Evolutionary conservation across 441 rosid genomes (phyloP).

Genomic region (Jatropha multifida): DNA sequence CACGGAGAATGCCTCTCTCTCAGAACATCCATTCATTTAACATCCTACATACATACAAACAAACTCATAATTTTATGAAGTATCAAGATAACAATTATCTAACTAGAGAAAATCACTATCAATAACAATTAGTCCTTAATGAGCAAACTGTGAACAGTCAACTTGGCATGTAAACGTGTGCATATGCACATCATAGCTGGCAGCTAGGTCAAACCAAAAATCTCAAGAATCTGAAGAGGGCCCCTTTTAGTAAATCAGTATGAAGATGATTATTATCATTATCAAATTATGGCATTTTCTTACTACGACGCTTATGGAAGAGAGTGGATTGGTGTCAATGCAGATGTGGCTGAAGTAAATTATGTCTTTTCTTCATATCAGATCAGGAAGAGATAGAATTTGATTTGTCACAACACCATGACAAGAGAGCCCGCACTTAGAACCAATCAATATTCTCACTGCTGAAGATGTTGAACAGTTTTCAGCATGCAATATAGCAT

Average conservation of each 20-base stretch:
- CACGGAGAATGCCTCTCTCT: not conserved
- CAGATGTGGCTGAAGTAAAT: conserved; percentile 7
- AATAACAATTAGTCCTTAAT: not conserved
- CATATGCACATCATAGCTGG: not conserved
- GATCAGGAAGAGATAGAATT: not conserved
- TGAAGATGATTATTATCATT: not conserved
- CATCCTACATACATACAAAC: not conserved
- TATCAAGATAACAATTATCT: not conserved
- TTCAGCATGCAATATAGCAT: conserved; percentile 1
- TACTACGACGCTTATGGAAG: not conserved
- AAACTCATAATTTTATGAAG: not conserved
- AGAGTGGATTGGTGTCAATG: conserved; percentile 10
- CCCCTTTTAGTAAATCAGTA: conserved; percentile 4
- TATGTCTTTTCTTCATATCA: not conserved
- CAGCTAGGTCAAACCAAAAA: conserved; percentile 7
- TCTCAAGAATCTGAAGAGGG: conserved; percentile 13
- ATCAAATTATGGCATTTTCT: conserved; percentile 1
- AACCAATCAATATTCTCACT: not conserved
- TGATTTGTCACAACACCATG: not conserved
- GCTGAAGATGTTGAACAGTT: not conserved
- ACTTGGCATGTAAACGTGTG: not conserved
- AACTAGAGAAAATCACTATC: not conserved
- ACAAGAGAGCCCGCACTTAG: not conserved
- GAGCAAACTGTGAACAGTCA: not conserved
- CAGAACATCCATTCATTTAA: not conserved